phyloP scores from a whole-genome alignment of 495 filamentous ascomycete species.

The Astrocystis sublimbata region DNA sequence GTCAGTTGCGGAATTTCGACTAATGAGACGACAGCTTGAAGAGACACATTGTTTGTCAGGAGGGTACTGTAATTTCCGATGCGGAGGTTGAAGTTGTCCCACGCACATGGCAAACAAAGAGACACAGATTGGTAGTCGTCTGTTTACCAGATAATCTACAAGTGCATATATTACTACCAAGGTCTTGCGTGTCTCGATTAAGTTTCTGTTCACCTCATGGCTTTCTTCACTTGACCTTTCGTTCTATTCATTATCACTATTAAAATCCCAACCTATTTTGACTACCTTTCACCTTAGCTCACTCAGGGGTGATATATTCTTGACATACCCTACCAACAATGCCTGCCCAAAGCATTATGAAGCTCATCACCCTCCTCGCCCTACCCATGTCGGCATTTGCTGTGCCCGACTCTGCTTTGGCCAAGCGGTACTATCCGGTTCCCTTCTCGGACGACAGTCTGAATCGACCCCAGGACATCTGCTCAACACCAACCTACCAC shows the following conservation, averaged over 20 bases:
- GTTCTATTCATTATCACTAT: too few species aligned
- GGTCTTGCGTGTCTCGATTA: neutral
- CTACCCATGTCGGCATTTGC: slow-evolving; percentile 18
- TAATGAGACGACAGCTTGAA: neutral
- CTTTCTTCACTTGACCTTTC: neutral
- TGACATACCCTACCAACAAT: neutral
- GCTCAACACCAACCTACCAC: neutral
- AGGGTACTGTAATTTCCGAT: neutral
- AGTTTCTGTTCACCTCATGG: neutral
- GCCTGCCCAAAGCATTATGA: slow-evolving; percentile 4
- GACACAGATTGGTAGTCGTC: neutral
- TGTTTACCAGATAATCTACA: neutral
- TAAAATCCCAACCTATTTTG: neutral
- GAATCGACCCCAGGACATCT: slow-evolving; percentile 5
- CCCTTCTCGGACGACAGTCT: slow-evolving; percentile 15
- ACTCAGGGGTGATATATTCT: neutral
- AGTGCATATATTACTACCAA: neutral
- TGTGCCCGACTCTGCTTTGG: neutral
- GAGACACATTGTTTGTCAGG: neutral
- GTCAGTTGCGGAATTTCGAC: neutral
- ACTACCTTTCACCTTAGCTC: neutral
- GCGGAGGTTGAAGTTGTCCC: too few species aligned
- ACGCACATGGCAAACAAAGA: neutral
- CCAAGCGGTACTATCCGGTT: neutral
- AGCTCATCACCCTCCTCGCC: slow-evolving; percentile 5